phyloP scores from a whole-genome alignment of 768 basidiomycete genomes.

The Mycena polygramma region DNA sequence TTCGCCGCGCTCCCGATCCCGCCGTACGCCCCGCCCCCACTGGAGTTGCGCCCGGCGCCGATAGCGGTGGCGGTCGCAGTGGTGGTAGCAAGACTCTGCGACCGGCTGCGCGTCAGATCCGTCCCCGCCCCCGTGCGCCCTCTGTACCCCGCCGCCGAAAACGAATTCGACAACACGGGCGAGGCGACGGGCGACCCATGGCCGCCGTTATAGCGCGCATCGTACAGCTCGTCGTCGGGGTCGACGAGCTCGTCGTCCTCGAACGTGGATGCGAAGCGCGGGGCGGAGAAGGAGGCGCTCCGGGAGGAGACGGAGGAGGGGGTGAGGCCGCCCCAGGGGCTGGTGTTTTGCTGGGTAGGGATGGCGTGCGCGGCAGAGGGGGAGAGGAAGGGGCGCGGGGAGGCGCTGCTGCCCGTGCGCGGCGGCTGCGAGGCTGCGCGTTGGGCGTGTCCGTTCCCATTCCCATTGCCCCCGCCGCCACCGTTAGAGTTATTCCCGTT shows the following conservation, averaged over 20 bases:
- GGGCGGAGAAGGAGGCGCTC: constrained; percentile 2
- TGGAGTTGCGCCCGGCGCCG: constrained; percentile 7
- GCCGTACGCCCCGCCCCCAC: constrained; percentile 6
- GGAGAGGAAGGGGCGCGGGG: not conserved
- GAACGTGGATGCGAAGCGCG: constrained; percentile 30
- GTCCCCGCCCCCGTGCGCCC: constrained; percentile 10
- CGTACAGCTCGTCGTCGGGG: constrained; percentile 31
- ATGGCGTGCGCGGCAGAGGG: not conserved
- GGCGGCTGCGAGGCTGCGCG: constrained; percentile 6
- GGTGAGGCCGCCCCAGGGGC: not conserved
- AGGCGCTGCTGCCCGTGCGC: not conserved
- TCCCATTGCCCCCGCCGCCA: not conserved
- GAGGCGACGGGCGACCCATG: too few species aligned
- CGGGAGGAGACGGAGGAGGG: not conserved
- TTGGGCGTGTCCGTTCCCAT: too few species aligned
- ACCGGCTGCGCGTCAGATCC: constrained; percentile 35
- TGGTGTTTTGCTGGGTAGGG: not conserved
- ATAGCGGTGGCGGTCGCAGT: constrained; percentile 14
- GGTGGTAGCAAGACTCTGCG: constrained; percentile 31
- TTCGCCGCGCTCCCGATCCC: constrained; percentile 21
- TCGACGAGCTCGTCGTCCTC: constrained; percentile 39
- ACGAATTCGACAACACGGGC: not conserved
- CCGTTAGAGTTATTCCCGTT: not conserved
- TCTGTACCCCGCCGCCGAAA: constrained; percentile 2
- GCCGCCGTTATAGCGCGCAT: constrained; percentile 25